Conservation (phyloP, 257 asterid species). For the Nicotiana knightiana region DNA sequence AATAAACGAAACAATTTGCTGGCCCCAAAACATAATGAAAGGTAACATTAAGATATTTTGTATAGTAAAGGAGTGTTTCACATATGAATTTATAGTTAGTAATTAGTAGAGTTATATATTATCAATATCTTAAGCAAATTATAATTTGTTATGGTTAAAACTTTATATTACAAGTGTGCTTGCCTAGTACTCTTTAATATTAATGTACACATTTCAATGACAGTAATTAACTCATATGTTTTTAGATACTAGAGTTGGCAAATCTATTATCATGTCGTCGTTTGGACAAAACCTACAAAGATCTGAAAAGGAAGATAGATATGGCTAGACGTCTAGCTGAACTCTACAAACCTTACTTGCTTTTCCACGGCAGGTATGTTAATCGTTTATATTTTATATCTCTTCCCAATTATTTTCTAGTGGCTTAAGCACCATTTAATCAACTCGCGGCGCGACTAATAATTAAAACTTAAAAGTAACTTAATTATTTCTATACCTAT, state of each 20-base stretch:
- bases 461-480: no score
- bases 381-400: neutral
- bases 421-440: neutral
- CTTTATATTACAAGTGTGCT: neutral
- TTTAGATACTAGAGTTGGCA: slow-evolving; percentile 29
- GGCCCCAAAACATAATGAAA: no score
- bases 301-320: slow-evolving; percentile 28
- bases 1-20: no score
- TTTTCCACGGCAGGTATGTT: slow-evolving; percentile 51
- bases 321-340: slow-evolving; percentile 28
- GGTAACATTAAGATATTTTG: no score
- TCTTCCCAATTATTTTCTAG: neutral
- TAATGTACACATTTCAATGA: neutral
- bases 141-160: neutral
- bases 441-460: no score
- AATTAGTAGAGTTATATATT: neutral
- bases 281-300: slow-evolving; percentile 22
- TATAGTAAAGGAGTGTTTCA: no score
- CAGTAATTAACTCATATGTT: neutral
- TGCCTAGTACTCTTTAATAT: neutral
- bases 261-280: slow-evolving; percentile 32
- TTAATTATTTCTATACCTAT: neutral
- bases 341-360: slow-evolving; percentile 46
- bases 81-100: neutral
- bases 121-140: neutral